phyloP scores from a whole-genome alignment of 257 asterid genomes.

The Craterostigma plantagineum region DNA sequence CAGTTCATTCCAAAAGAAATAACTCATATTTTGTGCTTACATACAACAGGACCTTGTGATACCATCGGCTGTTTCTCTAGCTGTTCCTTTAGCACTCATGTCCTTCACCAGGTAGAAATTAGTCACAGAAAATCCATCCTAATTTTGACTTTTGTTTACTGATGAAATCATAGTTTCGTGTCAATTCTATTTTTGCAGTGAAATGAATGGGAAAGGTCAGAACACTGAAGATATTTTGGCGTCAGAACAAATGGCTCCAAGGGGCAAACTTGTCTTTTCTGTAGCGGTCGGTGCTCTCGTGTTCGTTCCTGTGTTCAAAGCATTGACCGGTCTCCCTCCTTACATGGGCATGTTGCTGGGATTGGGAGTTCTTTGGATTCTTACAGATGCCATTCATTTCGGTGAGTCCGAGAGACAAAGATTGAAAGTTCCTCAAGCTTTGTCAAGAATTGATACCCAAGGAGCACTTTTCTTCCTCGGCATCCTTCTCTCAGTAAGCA shows the following conservation, averaged over 20 bases:
- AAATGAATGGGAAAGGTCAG: constrained; percentile 62
- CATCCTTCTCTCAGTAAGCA: constrained; percentile 90
- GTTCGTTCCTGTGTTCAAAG: constrained; percentile 82
- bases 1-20: neutral
- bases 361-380: constrained; percentile 87
- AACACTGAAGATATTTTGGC: constrained; percentile 46
- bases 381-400: constrained; percentile 92
- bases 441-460: constrained; percentile 93
- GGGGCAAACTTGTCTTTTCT: constrained; percentile 82
- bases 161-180: too few relatives aligned
- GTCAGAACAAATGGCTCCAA: constrained; percentile 91
- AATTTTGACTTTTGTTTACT: too few relatives aligned
- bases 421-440: constrained; percentile 89
- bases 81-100: constrained; percentile 88
- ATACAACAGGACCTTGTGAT: constrained; percentile 46
- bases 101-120: constrained; percentile 67
- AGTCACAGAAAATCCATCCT: too few relatives aligned
- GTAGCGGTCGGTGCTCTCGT: constrained; percentile 78
- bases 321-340: constrained; percentile 85
- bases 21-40: constrained; percentile 1
- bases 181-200: constrained; percentile 26
- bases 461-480: constrained; percentile 99
- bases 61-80: constrained; percentile 66
- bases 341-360: constrained; percentile 94
- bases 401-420: constrained; percentile 81